These are phyloP conservation scores for Luffa acutangula DNA, from an alignment of 306 rosid species.

Conservation along the genomic window DNA sequence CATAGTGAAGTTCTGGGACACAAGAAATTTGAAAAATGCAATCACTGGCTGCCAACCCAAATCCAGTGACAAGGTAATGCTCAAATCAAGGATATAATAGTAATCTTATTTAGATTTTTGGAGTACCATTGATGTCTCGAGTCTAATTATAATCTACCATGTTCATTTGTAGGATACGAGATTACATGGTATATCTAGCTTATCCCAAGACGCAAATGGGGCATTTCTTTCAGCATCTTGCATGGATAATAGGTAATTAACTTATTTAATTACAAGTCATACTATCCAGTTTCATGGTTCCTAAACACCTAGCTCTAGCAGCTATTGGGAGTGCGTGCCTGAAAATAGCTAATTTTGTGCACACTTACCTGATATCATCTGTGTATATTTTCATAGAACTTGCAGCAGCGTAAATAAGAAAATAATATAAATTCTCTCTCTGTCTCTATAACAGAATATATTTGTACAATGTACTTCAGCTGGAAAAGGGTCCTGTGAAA, in stretches of 20 bases:
- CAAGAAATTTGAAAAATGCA: slow-evolving; percentile 55
- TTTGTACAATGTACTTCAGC: slow-evolving; percentile 64
- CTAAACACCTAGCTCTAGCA: neutral
- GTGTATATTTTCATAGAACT: neutral
- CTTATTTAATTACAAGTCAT: neutral
- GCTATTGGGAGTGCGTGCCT: neutral
- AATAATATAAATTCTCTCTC: neutral
- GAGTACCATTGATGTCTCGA: neutral
- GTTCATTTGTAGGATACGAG: slow-evolving; percentile 48
- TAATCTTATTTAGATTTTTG: neutral
- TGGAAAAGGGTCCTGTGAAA: slow-evolving; percentile 67
- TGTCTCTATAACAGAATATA: slow-evolving; percentile 50
- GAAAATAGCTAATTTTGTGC: neutral
- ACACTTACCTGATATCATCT: neutral
- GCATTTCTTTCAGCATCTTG: slow-evolving; percentile 77
- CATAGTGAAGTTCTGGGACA: slow-evolving; percentile 86
- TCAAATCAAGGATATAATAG: neutral
- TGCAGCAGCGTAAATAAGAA: neutral
- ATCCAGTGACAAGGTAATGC: slow-evolving; percentile 52
- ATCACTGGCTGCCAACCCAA: slow-evolving; percentile 47
- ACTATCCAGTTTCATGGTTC: neutral
- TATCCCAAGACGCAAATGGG: slow-evolving; percentile 90
- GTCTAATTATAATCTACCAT: neutral
- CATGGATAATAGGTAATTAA: slow-evolving; percentile 73
- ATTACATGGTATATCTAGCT: slow-evolving; percentile 83